Percentiles rank a stretch among this genome's conserved stretches.
Evolutionary conservation across 2,329 filamentous ascomycete species (phyloP).

Genomic region (Ophiocordyceps polyrhachis-furcata): DNA sequence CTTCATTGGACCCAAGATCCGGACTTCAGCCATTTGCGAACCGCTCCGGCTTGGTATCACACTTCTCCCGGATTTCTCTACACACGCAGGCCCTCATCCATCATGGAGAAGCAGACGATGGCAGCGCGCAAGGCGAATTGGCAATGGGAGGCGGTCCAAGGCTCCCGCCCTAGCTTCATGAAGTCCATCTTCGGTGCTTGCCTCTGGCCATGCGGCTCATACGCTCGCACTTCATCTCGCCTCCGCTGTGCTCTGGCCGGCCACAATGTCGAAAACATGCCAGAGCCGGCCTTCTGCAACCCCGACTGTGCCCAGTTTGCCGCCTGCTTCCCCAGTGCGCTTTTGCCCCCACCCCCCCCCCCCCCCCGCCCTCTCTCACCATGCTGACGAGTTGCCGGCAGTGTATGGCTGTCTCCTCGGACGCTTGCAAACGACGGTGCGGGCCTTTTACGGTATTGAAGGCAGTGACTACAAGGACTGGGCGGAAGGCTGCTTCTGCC

Average conservation of each 20-base stretch:
- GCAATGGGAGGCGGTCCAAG: constrained; percentile 4
- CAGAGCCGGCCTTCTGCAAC: constrained; percentile 6
- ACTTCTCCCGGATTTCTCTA: constrained; percentile 2
- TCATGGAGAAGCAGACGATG: constrained; percentile 7
- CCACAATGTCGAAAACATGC: constrained; percentile 4
- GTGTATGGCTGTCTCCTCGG: constrained; percentile 13
- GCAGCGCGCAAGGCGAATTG: constrained; percentile 3
- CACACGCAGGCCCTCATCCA: constrained; percentile 2
- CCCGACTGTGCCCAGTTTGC: constrained; percentile 8
- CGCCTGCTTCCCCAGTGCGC: constrained; percentile 10
- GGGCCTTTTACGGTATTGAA: constrained; percentile 14
- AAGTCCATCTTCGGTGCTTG: constrained; percentile 3
- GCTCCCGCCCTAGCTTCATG: neutral
- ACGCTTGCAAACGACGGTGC: constrained; percentile 12
- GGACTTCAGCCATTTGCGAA: constrained; percentile 3
- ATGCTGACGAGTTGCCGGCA: constrained; percentile 2
- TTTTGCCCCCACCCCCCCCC: neutral
- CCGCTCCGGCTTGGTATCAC: constrained; percentile 5
- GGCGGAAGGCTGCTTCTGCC: constrained; percentile 10
- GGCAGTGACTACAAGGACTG: constrained; percentile 9
- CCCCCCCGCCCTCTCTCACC: neutral
- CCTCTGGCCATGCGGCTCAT: constrained; percentile 10
- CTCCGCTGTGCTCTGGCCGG: constrained; percentile 7
- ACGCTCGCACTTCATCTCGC: constrained; percentile 10
- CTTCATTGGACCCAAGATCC: constrained; percentile 6